Percentiles rank a stretch among this genome's conserved stretches.
Evolutionary conservation across 805 yeast species (phyloP).

Genomic region (Metschnikowia proteae): DNA sequence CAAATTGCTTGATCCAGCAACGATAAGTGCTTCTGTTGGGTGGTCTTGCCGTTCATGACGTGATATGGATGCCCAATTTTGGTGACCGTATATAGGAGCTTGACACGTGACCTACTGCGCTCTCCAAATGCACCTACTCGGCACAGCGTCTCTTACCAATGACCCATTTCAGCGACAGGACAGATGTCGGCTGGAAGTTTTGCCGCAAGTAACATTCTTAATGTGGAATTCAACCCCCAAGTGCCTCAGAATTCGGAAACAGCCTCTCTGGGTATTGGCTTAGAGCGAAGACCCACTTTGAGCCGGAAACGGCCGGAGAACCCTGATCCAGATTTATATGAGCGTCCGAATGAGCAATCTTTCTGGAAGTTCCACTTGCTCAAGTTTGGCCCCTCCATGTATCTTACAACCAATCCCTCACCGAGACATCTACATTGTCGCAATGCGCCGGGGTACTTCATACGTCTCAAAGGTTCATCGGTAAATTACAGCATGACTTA

Average conservation of each 20-base stretch:
- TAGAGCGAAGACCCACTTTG: not conserved
- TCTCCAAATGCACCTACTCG: not conserved
- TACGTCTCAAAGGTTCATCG: slow-evolving; percentile 18
- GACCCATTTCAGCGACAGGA: not conserved
- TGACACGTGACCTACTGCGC: slow-evolving; percentile 3
- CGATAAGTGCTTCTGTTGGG: too few relatives aligned
- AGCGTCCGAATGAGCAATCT: slow-evolving; percentile 16
- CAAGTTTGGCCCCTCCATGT: slow-evolving; percentile 51
- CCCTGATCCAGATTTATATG: slow-evolving; percentile 8
- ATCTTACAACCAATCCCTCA: slow-evolving; percentile 66
- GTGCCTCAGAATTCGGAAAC: not conserved
- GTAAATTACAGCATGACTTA: slow-evolving; percentile 10
- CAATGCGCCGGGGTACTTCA: slow-evolving; percentile 60
- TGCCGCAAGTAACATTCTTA: not conserved
- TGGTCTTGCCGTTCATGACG: not conserved
- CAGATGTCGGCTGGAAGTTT: not conserved
- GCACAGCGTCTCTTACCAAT: not conserved
- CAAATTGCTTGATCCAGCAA: too few relatives aligned
- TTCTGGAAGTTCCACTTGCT: slow-evolving; percentile 66
- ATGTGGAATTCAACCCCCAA: not conserved
- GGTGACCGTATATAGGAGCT: not conserved
- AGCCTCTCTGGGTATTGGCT: not conserved
- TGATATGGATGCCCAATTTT: not conserved
- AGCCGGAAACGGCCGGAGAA: slow-evolving; percentile 10
- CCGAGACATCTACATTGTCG: slow-evolving; percentile 55